Base-by-base conservation (phyloP, 176 grass and related monocot genomes). In the Alloteropsis semialata region DNA sequence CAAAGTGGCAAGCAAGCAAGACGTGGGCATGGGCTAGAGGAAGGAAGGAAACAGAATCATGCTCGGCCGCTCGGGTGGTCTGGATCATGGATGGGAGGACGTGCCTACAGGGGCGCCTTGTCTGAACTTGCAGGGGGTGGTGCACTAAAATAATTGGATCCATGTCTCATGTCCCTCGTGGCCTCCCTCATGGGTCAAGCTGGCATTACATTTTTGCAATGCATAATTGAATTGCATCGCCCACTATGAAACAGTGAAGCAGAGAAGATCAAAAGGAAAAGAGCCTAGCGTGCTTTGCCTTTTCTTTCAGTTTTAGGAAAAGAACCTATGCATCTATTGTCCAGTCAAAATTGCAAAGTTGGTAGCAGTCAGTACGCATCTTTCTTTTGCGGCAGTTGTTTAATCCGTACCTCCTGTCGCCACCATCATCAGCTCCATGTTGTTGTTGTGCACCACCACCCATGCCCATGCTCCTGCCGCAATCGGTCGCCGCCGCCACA, bases 351-450 rank as follows among this genome's bases (percentile, higher is more conserved):
- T 37, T 57, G 0, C 41, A 37, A 82, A 78, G 33, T 3, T 82
- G 75, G 8, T 12, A 60, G 3, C 5, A 33, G 16, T 1, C 19
- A 39, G 2, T 25, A n/a, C n/a, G n/a, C n/a, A n/a, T 24, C 37
- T 32, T 55, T 55, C 0, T 66, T 30, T 67, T 6, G 22, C 6
- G 5, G 1, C 3, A 46, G 54, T 76, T 76, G 41, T 72, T 70
- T 45, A 89, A 71, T 56, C 84, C 88, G 67, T 86, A 92, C 88
- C 86, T 91, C 70, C 44, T 32, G 44, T 38, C 79, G 14, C 33
- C 81, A 13, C n/a, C 70, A 22, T 21, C 42, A 58, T 34, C 85
- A 17, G 25, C 72, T 6, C 42, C 82, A 32, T 58, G 14, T 7
- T 25, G 87, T 16, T 54, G 10, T 42, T n/a, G n/a, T n/a, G n/a